Base-by-base conservation (phyloP, 2,329 filamentous ascomycete species). In the Fusarium sp. region DNA sequence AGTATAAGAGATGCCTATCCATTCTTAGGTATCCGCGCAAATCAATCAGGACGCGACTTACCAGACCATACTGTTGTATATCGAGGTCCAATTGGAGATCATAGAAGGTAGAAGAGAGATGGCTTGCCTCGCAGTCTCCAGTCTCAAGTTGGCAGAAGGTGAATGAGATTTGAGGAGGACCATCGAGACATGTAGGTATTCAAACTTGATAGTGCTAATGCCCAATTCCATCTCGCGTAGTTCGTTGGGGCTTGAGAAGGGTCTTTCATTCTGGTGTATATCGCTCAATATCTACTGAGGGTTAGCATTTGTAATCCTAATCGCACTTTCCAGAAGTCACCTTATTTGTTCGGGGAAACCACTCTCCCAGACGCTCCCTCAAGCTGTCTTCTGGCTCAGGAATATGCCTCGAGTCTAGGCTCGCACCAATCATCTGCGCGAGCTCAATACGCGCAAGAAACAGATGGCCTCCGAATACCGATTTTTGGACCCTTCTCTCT, bases 31-130 rank as follows among this genome's bases (percentile, higher is more conserved):
- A n/a, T 5, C 5, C 10, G 6, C 7, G 14, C 5, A 14, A 1
- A 20, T 3, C 0, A 18, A 2, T 14, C 8, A 2, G 8, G 18
- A 3, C 2, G 10, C 8, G 5, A 45, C 47, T 18, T 26, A 68
- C 67, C 68, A 70, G 4, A 68, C 58, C 22, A 70, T 60, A 8
- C 38, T 28, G 5, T 70, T 70, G 26, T 69, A 69, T 7, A 70
- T 39, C 0, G 54, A 63, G 2, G 35, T 45, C 53, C 64, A 70
- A 35, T 70, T 64, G 6, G 64, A 69, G 3, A 69, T 35, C 41
- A 70, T 39, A 1, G 53, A 48, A 14, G 64, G 64, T 13, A 70
- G 48, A n/a, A 70, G 24, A 11, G 48, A 41, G 1, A 70, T 45
- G 7, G 54, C 47, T 8, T 68, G 41, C 5, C 65, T 42, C 2